Conservation (phyloP, 371 early-diverging fungal species). For the Capillidium rhysosporum region DNA sequence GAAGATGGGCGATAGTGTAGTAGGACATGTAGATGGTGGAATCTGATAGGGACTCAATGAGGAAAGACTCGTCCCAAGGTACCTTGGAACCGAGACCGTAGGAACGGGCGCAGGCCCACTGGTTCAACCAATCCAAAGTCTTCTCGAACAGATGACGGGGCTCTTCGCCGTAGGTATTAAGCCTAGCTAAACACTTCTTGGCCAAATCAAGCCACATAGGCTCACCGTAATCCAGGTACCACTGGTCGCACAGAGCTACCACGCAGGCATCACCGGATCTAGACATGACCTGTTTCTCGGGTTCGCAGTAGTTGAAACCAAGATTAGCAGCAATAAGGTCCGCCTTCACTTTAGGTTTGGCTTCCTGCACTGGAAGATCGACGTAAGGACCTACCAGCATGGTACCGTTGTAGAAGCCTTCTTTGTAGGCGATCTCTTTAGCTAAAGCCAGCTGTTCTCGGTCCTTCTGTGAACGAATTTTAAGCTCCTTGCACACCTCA, state of each 20-base stretch:
- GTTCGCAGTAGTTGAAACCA: slow-evolving; percentile 90
- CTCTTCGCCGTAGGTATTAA: slow-evolving; percentile 75
- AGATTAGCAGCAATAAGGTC: slow-evolving; percentile 41
- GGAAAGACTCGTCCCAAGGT: slow-evolving; percentile 92
- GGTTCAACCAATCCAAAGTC: slow-evolving; percentile 89
- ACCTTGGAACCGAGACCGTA: slow-evolving; percentile 95
- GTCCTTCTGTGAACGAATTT: slow-evolving; percentile 93
- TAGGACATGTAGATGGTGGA: slow-evolving; percentile 99
- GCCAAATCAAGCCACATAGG: slow-evolving; percentile 71
- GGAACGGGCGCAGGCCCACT: slow-evolving; percentile 98
- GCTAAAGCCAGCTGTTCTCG: slow-evolving; percentile 72
- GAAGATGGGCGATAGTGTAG: slow-evolving; percentile 94
- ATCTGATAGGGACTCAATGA: slow-evolving; percentile 98
- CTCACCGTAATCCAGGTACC: slow-evolving; percentile 99
- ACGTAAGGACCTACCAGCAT: slow-evolving; percentile 67
- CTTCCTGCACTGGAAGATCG: slow-evolving; percentile 79
- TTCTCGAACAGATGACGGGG: slow-evolving; percentile 76
- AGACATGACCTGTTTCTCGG: slow-evolving; percentile 87
- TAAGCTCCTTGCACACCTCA: slow-evolving; percentile 63
- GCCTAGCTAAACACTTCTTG: slow-evolving; percentile 52
- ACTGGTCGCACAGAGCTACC: slow-evolving; percentile 96
- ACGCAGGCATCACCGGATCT: slow-evolving; percentile 98
- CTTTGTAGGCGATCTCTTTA: slow-evolving; percentile 93
- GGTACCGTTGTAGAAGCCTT: slow-evolving; percentile 87
- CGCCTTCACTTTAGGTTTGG: slow-evolving; percentile 68